A percentile compares a stretch with the other conserved stretches of the same genome.
phyloP scores from a whole-genome alignment of 306 rosid species.

The Inga oerstediana region DNA sequence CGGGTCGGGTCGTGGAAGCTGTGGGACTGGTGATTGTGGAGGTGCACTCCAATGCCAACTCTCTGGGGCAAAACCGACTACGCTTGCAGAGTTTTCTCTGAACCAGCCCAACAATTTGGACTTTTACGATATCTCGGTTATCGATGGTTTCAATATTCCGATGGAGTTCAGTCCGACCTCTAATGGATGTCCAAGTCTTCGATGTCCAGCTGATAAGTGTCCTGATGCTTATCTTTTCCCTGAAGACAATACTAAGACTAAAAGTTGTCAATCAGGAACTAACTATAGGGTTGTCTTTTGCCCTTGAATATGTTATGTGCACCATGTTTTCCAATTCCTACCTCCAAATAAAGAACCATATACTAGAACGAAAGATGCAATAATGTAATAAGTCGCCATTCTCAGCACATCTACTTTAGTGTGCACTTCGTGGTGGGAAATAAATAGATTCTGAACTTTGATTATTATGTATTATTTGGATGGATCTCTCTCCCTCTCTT shows the following conservation, averaged over 20 bases:
- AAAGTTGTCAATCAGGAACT: constrained; percentile 40
- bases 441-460: no score
- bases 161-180: constrained; percentile 43
- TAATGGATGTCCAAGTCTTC: neutral
- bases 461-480: no score
- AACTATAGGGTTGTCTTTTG: constrained; percentile 47
- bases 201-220: constrained; percentile 42
- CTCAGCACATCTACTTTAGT: neutral
- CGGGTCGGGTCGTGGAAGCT: constrained; percentile 40
- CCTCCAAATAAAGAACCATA: no score
- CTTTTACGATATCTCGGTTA: constrained; percentile 41
- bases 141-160: constrained; percentile 51
- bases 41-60: constrained; percentile 29
- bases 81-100: constrained; percentile 49
- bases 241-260: constrained; percentile 37
- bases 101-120: constrained; percentile 43
- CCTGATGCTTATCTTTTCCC: constrained; percentile 45
- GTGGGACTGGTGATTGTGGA: constrained; percentile 61
- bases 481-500: no score
- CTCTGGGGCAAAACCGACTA: constrained; percentile 46
- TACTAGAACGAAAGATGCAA: no score
- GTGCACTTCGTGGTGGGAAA: neutral
- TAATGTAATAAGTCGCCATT: no score
- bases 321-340: no score
- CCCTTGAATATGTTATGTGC: neutral